Base-by-base conservation (phyloP, 2,329 filamentous ascomycete genomes). In the Botrytis pseudocinerea region DNA sequence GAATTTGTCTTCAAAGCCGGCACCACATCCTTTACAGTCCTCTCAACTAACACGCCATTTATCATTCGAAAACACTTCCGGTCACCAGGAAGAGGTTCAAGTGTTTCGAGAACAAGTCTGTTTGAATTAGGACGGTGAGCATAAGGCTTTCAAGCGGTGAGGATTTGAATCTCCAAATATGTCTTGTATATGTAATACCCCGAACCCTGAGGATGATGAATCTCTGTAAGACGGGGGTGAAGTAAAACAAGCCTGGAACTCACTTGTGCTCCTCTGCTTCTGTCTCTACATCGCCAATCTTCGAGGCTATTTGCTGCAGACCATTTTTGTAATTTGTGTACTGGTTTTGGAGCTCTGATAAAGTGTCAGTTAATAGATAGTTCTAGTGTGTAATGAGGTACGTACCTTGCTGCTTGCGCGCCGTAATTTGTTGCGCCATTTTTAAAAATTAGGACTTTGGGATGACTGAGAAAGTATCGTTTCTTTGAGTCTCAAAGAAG, bases 21-120 rank as follows among this genome's bases (percentile, higher is more conserved):
- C 72, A 97, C 87, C 20, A 99, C 93, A 82, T 98, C 96, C 82
- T 94, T 88, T 78, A 99, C 93, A 25, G 95, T 98, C 78, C 95
- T 89, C 85, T 99, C 96, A 71, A 97, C 93, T 73, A 99, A 85
- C 38, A 98, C 95, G 63, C 96, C 96, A 82, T 99, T 98, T 82
- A 99, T 97, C 89, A 99, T 94, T 78, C 96, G 95, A 85, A 98
- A 99, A 84, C 95, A 98, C 85, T 98, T 99, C 80, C 96, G 93
- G 77, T 97, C 92, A 76, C 87, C 88, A 1, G 93, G 87, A 38
- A 98, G 88, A 63, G 95, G 95, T 74, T 92, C 88, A 76, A 99
- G 85, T 5, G 95, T 98, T 81, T 98, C 95, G 69, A 98, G 89
- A 48, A 99, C 96, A 77, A 98, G 92, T 83, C 96, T 98, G 78